Evolutionary conservation across 495 filamentous ascomycete genomes (phyloP).

Genomic region (Neurospora africana): DNA sequence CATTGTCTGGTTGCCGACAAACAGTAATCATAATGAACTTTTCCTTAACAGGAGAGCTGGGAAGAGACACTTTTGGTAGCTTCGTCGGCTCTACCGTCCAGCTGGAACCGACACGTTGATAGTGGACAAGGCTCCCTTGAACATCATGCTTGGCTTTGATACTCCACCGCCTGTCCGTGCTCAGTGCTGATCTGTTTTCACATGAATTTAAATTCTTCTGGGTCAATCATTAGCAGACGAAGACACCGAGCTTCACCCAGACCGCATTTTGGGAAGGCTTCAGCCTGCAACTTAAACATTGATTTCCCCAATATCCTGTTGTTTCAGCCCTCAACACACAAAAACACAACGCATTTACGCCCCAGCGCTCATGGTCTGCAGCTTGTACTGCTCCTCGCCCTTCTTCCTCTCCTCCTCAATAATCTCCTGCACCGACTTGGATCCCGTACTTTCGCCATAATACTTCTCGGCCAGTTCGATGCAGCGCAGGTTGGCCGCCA

Average conservation of each 20-base stretch:
- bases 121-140: neutral
- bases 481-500: slow-evolving; percentile 77
- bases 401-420: slow-evolving; percentile 27
- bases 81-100: neutral
- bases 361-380: slow-evolving; percentile 15
- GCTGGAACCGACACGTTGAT: neutral
- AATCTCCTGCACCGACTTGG: slow-evolving; percentile 25
- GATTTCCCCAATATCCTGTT: neutral
- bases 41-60: neutral
- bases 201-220: neutral
- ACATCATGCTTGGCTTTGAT: neutral
- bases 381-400: slow-evolving; percentile 20
- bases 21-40: neutral
- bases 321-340: neutral
- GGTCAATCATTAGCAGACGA: neutral
- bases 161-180: neutral
- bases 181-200: neutral
- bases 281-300: neutral
- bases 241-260: neutral
- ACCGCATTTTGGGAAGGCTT: neutral
- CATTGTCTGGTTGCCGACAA: neutral
- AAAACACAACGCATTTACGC: slow-evolving; percentile 1
- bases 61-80: neutral
- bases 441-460: slow-evolving; percentile 22
- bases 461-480: slow-evolving; percentile 79